Evolutionary conservation across 352 stramenopile species (phyloP).

Genomic region (Discostella stelligera): DNA sequence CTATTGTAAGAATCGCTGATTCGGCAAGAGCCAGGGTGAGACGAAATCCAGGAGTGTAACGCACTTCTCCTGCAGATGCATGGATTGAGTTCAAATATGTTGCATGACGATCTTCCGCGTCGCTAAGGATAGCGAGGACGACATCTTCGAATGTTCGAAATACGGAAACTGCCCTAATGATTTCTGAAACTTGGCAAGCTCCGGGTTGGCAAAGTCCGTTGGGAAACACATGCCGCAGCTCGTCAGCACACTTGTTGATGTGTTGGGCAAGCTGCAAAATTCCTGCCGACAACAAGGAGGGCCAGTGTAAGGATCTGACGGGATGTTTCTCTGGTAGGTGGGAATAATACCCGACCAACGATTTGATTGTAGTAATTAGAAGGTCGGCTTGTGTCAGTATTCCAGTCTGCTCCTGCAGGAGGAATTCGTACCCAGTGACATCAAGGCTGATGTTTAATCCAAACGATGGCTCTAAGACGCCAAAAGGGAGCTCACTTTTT

Average conservation of each 20-base stretch:
- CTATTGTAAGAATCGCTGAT: slow-evolving; percentile 36
- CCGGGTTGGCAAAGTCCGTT: slow-evolving; percentile 38
- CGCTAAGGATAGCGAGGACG: slow-evolving; percentile 25
- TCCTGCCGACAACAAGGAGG: slow-evolving; percentile 26
- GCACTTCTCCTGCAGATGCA: slow-evolving; percentile 15
- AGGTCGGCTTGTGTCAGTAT: slow-evolving; percentile 32
- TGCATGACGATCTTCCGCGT: slow-evolving; percentile 30
- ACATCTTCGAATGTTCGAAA: slow-evolving; percentile 45
- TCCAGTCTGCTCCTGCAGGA: slow-evolving; percentile 30
- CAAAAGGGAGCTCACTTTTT: slow-evolving; percentile 33
- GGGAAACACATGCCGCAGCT: slow-evolving; percentile 39
- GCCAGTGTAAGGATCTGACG: slow-evolving; percentile 36
- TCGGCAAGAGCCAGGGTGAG: slow-evolving; percentile 36
- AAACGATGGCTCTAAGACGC: slow-evolving; percentile 33
- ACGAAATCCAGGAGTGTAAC: slow-evolving; percentile 35
- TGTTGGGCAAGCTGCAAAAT: slow-evolving; percentile 31
- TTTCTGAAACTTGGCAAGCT: slow-evolving; percentile 17
- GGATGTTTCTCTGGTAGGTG: slow-evolving; percentile 15
- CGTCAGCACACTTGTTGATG: slow-evolving; percentile 30
- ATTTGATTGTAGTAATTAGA: slow-evolving; percentile 38
- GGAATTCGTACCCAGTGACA: slow-evolving; percentile 29
- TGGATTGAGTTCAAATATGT: slow-evolving; percentile 31
- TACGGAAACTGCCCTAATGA: slow-evolving; percentile 29
- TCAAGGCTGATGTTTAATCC: slow-evolving; percentile 37
- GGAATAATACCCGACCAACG: slow-evolving; percentile 34